Evolutionary conservation across 106 monocot species (phyloP).

Genomic region (Chionographis japonica): DNA sequence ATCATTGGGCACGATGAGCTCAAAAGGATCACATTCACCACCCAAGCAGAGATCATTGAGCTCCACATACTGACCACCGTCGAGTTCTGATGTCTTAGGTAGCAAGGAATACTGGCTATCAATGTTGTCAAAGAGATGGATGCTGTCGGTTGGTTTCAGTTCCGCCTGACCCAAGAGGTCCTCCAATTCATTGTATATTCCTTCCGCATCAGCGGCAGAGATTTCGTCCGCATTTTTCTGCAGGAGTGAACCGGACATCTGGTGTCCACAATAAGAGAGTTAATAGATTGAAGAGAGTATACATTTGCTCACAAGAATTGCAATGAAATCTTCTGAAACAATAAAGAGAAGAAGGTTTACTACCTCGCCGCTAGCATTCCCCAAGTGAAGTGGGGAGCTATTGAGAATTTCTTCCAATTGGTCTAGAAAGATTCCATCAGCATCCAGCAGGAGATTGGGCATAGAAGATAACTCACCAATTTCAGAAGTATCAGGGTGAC

Average conservation of each 20-base stretch:
- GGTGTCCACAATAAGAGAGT: background rate
- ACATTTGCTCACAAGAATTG: background rate
- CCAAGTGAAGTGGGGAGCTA: constrained; percentile 4
- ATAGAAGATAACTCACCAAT: constrained; percentile 9
- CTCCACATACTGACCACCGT: constrained; percentile 22
- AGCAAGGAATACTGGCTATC: constrained; percentile 2
- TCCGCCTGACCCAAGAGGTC: constrained; percentile 1
- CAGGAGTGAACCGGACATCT: constrained; percentile 10
- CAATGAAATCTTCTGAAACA: background rate
- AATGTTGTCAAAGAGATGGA: background rate
- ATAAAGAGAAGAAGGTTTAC: background rate
- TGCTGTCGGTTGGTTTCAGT: background rate
- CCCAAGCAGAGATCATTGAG: constrained; percentile 30
- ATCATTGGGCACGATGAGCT: background rate
- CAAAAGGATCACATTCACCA: constrained; percentile 2
- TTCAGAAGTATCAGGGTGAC: constrained; percentile 11
- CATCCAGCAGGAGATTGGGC: background rate
- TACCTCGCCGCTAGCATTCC: constrained; percentile 27
- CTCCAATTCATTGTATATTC: constrained; percentile 8
- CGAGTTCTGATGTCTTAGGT: constrained; percentile 9
- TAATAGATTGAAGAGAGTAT: background rate
- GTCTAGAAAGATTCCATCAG: constrained; percentile 18
- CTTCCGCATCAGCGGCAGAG: background rate
- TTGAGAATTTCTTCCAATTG: constrained; percentile 8
- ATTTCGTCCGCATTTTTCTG: constrained; percentile 1